phyloP scores from a whole-genome alignment of 1,139 yeast species.

The Yamadazyma friedrichii region DNA sequence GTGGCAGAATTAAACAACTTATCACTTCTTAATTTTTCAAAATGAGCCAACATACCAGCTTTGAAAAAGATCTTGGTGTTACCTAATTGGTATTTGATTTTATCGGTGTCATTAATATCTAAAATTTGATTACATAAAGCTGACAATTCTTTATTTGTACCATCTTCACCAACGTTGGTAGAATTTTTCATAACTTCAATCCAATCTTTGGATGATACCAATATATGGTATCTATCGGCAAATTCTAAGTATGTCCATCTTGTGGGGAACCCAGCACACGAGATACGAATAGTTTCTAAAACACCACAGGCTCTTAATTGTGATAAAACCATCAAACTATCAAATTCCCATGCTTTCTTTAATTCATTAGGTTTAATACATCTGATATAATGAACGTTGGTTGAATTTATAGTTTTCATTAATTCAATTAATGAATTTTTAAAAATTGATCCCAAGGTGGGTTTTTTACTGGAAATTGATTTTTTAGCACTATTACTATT shows the following conservation, averaged over 20 bases:
- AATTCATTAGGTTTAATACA: conserved; percentile 96
- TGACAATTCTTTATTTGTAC: conserved; percentile 56
- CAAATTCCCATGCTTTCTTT: conserved; percentile 95
- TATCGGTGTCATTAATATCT: conserved; percentile 59
- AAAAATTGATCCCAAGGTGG: conserved; percentile 93
- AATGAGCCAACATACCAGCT: conserved; percentile 92
- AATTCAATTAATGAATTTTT: conserved; percentile 88
- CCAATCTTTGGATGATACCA: conserved; percentile 73
- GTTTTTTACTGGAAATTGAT: conserved; percentile 61
- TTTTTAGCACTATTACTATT: conserved; percentile 36
- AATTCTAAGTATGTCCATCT: conserved; percentile 95
- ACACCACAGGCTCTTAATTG: conserved; percentile 99
- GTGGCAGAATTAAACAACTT: conserved; percentile 77
- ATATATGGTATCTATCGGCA: conserved; percentile 83
- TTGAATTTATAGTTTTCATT: conserved; percentile 89
- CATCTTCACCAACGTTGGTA: conserved; percentile 14
- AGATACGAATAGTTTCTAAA: conserved; percentile 89
- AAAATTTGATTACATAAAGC: conserved; percentile 69
- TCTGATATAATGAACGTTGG: conserved; percentile 94
- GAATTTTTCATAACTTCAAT: conserved; percentile 48
- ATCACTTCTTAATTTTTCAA: conserved; percentile 82
- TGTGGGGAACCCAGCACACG: conserved; percentile 98
- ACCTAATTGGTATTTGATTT: conserved; percentile 77
- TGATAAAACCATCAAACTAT: conserved; percentile 90
- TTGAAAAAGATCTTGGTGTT: conserved; percentile 91